phyloP scores from a whole-genome alignment of 192 early-diverging fungal genomes.

The Gaertneriomyces sp. region DNA sequence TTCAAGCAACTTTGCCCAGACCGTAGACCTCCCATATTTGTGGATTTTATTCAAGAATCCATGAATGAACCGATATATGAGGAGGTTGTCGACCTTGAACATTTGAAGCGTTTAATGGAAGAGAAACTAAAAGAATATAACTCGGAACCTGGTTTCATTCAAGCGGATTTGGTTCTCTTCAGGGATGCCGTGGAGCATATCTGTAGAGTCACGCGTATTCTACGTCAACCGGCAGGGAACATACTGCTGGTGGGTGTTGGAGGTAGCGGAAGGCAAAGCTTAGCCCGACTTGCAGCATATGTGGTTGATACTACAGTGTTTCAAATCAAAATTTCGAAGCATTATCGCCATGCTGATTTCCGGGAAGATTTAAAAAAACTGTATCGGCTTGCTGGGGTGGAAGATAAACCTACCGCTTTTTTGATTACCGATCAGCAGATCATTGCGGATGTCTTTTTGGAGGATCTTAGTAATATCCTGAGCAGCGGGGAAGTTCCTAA shows the following conservation, averaged over 20 bases:
- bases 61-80: conserved; percentile 46
- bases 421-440: conserved; percentile 60
- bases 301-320: conserved; percentile 49
- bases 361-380: conserved; percentile 55
- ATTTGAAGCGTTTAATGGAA: conserved; percentile 49
- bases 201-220: conserved; percentile 53
- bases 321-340: conserved; percentile 61
- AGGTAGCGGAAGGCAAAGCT: conserved; percentile 48
- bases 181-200: conserved; percentile 59
- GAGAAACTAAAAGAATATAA: conserved; percentile 58
- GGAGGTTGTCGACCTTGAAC: conserved; percentile 44
- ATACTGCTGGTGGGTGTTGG: conserved; percentile 57
- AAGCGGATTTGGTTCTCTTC: conserved; percentile 55
- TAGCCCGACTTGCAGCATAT: conserved; percentile 52
- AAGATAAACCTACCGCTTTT: conserved; percentile 53
- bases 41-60: conserved; percentile 49
- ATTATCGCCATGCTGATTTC: conserved; percentile 55
- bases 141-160: conserved; percentile 46
- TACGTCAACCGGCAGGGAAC: conserved; percentile 51
- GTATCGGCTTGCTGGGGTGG: conserved; percentile 48
- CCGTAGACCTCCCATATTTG: conserved; percentile 50
- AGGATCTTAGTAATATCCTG: conserved; percentile 59
- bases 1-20: conserved; percentile 50
- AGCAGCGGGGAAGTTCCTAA: conserved; percentile 60
- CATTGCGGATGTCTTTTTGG: conserved; percentile 50